A percentile compares a stretch with the other conserved stretches of the same genome.
These are phyloP conservation scores for Penicillium samsonianum DNA, from an alignment of 495 filamentous ascomycete genomes.

Conservation along the genomic window DNA sequence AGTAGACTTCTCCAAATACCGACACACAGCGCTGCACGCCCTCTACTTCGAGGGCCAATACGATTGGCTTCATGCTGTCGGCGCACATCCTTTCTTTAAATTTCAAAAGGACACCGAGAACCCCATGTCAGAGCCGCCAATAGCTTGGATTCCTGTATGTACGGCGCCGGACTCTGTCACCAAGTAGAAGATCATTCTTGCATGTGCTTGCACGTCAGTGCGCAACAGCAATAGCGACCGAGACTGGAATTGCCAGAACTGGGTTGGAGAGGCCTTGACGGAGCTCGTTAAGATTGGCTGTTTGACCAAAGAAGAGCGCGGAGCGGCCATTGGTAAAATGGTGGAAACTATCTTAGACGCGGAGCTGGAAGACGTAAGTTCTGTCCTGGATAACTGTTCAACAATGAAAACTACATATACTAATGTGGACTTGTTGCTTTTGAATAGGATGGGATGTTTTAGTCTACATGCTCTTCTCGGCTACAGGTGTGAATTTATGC, in stretches of 20 bases:
- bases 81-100: conserved; percentile 32
- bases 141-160: conserved; percentile 27
- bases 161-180: conserved; percentile 21
- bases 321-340: conserved; percentile 29
- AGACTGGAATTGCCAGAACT: conserved; percentile 42
- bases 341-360: conserved; percentile 35
- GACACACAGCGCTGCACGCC: conserved; percentile 37
- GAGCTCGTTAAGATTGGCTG: conserved; percentile 27
- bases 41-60: conserved; percentile 16
- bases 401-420: neutral
- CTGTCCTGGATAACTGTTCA: neutral
- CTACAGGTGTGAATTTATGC: too few relatives aligned
- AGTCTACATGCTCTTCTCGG: neutral
- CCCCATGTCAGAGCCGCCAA: conserved; percentile 60
- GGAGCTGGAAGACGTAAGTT: conserved; percentile 16
- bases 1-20: conserved; percentile 35
- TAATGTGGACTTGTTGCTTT: neutral
- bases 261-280: conserved; percentile 35
- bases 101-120: conserved; percentile 37
- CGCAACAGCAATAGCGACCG: conserved; percentile 26
- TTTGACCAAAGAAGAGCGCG: conserved; percentile 20
- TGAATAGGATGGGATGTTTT: neutral
- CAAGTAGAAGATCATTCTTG: conserved; percentile 21
- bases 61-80: conserved; percentile 29
- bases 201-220: conserved; percentile 25